Percentiles rank a stretch among this genome's conserved stretches.
These are phyloP conservation scores for Plasmodium relictum DNA, from an alignment of 169 alveolate genomes.

Conservation along the genomic window DNA sequence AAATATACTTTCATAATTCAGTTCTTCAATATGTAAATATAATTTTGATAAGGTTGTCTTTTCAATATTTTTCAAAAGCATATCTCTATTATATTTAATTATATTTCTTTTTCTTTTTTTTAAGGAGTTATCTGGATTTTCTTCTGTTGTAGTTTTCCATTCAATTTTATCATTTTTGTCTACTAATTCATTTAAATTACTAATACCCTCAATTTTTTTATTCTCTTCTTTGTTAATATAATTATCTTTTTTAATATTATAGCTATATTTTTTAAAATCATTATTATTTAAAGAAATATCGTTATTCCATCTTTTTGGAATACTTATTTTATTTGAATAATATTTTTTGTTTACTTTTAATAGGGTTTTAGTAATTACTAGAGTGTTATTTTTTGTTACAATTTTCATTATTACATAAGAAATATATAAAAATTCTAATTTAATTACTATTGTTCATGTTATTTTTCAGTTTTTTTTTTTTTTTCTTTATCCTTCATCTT, in stretches of 20 bases:
- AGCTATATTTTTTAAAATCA: background rate
- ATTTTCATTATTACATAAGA: background rate
- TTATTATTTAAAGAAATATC: background rate
- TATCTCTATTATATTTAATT: conserved; percentile 7
- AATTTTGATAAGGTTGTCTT: conserved; percentile 11
- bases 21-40: conserved; percentile 47
- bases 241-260: background rate
- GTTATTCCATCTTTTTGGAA: background rate
- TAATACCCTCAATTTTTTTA: background rate
- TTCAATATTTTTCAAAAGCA: conserved; percentile 16
- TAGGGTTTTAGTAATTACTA: background rate
- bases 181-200: background rate
- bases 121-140: background rate
- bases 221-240: background rate
- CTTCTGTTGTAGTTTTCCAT: background rate
- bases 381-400: background rate
- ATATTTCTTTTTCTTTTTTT: conserved; percentile 1
- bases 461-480: background rate
- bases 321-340: background rate
- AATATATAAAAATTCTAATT: background rate
- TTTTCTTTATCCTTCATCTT: too few relatives aligned
- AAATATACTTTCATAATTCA: conserved; percentile 25
- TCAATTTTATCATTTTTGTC: background rate
- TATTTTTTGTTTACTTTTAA: background rate
- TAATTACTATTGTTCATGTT: background rate